Evolutionary conservation across 78 protist species (phyloP).

Genomic region (Creolimax fragrantissima): DNA sequence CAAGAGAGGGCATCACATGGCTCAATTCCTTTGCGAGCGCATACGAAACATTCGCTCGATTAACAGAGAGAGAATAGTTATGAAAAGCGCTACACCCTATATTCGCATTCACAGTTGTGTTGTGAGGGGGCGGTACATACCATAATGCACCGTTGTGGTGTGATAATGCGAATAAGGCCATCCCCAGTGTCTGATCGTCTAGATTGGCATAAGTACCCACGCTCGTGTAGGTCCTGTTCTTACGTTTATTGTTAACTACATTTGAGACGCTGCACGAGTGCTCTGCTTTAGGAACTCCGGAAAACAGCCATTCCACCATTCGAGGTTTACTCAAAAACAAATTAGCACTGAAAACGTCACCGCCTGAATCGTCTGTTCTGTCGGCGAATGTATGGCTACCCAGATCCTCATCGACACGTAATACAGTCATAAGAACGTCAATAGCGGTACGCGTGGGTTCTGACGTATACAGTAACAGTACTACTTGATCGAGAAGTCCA

Average conservation of each 20-base stretch:
- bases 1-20: not conserved
- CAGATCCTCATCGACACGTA: too few species aligned
- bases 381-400: not conserved
- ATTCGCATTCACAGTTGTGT: not conserved
- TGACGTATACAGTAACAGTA: not conserved
- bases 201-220: not conserved
- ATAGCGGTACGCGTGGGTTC: not conserved
- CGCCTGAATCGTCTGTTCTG: not conserved
- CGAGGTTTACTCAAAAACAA: not conserved
- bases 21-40: not conserved
- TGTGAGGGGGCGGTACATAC: not conserved
- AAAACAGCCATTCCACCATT: not conserved
- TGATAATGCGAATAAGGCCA: not conserved
- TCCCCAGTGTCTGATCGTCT: not conserved
- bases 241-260: too few species aligned
- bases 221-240: not conserved
- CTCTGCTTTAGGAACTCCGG: not conserved
- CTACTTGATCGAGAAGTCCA: not conserved
- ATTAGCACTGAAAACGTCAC: not conserved
- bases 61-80: not conserved
- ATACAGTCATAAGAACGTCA: not conserved
- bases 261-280: too few species aligned
- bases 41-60: not conserved
- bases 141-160: not conserved
- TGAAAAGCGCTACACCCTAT: not conserved